These are phyloP conservation scores for Pneumocystis wakefieldiae DNA, from an alignment of 1,139 yeast species.

Conservation along the genomic window DNA sequence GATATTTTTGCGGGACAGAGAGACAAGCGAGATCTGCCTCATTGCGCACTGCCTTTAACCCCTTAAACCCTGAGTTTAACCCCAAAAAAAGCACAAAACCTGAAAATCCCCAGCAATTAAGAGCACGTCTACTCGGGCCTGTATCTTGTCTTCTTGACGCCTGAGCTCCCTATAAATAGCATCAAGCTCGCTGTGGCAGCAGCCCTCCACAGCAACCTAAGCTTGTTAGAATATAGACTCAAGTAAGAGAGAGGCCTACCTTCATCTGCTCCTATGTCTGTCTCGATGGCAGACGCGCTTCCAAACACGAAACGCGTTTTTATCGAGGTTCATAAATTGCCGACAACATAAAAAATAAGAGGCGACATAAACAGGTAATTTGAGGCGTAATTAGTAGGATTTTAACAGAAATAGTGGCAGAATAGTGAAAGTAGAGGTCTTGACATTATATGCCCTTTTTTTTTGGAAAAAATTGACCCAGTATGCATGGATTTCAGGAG, in stretches of 20 bases:
- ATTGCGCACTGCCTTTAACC: conserved; percentile 40
- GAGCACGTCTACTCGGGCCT: conserved; percentile 38
- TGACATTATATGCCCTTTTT: neutral
- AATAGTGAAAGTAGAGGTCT: neutral
- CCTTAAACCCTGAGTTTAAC: conserved; percentile 29
- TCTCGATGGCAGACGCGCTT: neutral
- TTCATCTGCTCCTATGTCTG: neutral
- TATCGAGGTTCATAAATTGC: too few relatives aligned
- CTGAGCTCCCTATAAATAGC: conserved; percentile 36
- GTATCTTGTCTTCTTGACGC: conserved; percentile 21
- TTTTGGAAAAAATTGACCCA: neutral
- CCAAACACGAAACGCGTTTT: neutral
- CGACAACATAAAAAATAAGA: neutral
- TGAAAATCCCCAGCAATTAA: conserved; percentile 76
- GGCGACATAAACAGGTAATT: too few relatives aligned
- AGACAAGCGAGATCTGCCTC: conserved; percentile 49
- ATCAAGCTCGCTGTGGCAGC: conserved; percentile 77
- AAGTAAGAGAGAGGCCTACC: neutral
- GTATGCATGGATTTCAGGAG: neutral
- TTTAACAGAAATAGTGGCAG: neutral
- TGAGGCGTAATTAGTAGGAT: too few relatives aligned
- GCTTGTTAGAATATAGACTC: neutral
- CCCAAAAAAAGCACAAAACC: conserved; percentile 1
- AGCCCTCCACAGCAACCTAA: conserved; percentile 66
- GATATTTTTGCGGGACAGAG: conserved; percentile 40